These are phyloP conservation scores for Beta vulgaris DNA, from an alignment of 148 eudicot species.

Conservation along the genomic window DNA sequence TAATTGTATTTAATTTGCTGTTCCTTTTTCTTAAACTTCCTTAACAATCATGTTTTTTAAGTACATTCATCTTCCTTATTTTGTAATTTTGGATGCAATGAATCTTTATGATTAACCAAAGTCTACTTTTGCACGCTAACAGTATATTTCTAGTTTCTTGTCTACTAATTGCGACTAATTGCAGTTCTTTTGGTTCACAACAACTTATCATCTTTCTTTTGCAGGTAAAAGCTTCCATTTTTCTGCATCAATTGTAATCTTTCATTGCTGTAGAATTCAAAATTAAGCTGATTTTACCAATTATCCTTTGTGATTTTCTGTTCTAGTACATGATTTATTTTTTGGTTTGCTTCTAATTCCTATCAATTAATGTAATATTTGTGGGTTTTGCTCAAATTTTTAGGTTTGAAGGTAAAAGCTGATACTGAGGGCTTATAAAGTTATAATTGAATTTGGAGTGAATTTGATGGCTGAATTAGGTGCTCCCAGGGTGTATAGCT, in stretches of 20 bases:
- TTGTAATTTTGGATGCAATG: background rate
- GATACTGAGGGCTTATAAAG: background rate
- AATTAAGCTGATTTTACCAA: background rate
- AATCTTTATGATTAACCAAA: constrained; percentile 1
- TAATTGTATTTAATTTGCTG: background rate
- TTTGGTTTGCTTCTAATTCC: background rate
- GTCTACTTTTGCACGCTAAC: constrained; percentile 17
- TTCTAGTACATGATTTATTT: background rate
- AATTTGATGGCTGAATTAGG: constrained; percentile 39
- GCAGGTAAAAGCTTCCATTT: constrained; percentile 4
- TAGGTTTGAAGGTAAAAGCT: constrained; percentile 9
- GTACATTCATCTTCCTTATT: background rate
- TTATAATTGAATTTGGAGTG: background rate
- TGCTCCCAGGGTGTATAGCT: constrained; percentile 47
- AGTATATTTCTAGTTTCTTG: background rate
- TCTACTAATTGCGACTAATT: constrained; percentile 1
- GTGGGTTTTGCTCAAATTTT: background rate
- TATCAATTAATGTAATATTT: background rate
- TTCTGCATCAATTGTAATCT: background rate
- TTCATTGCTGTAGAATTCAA: background rate
- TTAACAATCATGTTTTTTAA: background rate
- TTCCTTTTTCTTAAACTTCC: background rate
- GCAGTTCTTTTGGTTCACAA: too few relatives aligned
- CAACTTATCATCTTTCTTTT: too few relatives aligned
- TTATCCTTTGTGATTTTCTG: background rate